A percentile compares a stretch with the other conserved stretches of the same genome.
Evolutionary conservation across 1,139 yeast genomes (phyloP).

Genomic region (Pichia sp.): DNA sequence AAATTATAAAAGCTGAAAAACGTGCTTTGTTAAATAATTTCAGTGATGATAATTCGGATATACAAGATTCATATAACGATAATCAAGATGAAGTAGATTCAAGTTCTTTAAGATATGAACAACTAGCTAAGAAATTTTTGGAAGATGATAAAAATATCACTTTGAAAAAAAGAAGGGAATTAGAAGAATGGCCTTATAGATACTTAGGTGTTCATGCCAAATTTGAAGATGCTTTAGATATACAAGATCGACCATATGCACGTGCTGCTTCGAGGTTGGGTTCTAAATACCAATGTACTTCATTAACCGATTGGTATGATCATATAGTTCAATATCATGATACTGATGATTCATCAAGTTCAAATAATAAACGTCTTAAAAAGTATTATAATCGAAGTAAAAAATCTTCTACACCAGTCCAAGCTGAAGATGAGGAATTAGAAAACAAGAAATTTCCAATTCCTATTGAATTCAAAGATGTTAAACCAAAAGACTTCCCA

Average conservation of each 20-base stretch:
- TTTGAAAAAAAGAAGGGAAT: slow-evolving; percentile 41
- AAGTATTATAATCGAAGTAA: slow-evolving; percentile 18
- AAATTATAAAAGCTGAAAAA: slow-evolving; percentile 18
- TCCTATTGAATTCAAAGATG: slow-evolving; percentile 42
- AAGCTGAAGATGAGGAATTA: slow-evolving; percentile 15
- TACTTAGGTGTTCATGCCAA: slow-evolving; percentile 74
- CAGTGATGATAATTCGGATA: slow-evolving; percentile 10
- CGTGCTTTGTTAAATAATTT: slow-evolving; percentile 12
- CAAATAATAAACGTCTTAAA: slow-evolving; percentile 16
- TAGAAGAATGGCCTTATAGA: slow-evolving; percentile 76
- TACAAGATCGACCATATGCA: slow-evolving; percentile 78
- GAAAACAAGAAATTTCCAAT: slow-evolving; percentile 34
- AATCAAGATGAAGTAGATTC: slow-evolving; percentile 9
- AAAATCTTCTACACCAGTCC: slow-evolving; percentile 19
- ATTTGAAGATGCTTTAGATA: slow-evolving; percentile 72
- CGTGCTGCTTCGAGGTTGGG: slow-evolving; percentile 78
- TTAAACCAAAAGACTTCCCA: slow-evolving; percentile 47
- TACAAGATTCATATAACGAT: not conserved
- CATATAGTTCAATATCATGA: slow-evolving; percentile 69
- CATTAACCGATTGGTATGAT: slow-evolving; percentile 61
- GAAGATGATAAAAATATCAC: slow-evolving; percentile 39
- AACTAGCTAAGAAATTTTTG: slow-evolving; percentile 50
- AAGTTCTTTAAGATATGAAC: slow-evolving; percentile 41
- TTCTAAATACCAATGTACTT: slow-evolving; percentile 63
- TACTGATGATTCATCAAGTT: slow-evolving; percentile 13